Evolutionary conservation across 768 basidiomycete species (phyloP), one percentile per base, ranked within the genome.

Genomic region (Pleurotus giganteus): DNA sequence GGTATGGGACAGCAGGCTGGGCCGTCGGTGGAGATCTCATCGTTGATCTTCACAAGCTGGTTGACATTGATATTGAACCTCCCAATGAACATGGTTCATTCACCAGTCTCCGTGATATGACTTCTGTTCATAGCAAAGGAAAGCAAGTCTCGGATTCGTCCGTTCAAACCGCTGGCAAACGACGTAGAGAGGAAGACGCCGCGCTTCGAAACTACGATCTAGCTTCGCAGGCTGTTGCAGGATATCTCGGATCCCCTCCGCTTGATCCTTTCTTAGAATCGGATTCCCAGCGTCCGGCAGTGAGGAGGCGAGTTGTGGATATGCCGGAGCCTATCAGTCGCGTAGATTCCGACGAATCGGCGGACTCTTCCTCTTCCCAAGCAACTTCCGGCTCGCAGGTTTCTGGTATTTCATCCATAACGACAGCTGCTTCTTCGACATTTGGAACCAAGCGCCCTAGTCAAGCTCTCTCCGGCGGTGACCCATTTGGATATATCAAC

Each of bases 1-100:
- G 94, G 0, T 94, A 89, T 65, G 94, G 93, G 4, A 94, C 90
- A 1, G 91, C 87, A 8, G 94, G 92, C 1, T 93, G 92, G 89
- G 83, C 91, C 44, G 82, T 95, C 52, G 85, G 84, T 13, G 94
- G 94, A 32, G 88, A 95, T 62, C 75, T 96, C 54, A 85, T 96
- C 63, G 69, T 95, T 60, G 94, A 96, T 71, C 70, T 96, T 45
- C 81, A 78, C 62, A 81, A 78, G 61, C 71, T 97, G 47, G 74
- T 75, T 50, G 85, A 86, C 32, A 74, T 89, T 34, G 80, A 84
- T 28, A 84, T 93, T 52, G 88, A 89, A 63, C 62, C 75, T 5
- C 88, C 88, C 15, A 70, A 66, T 11, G 63, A 58, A 9, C 78
- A 78, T 39, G 82, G 77, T 12, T 75, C 79, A 4, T 90, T 78